Percentiles rank a stretch among this genome's conserved stretches.
phyloP scores from a whole-genome alignment of 2,329 filamentous ascomycete genomes.

The Pyrenochaeta sp. region DNA sequence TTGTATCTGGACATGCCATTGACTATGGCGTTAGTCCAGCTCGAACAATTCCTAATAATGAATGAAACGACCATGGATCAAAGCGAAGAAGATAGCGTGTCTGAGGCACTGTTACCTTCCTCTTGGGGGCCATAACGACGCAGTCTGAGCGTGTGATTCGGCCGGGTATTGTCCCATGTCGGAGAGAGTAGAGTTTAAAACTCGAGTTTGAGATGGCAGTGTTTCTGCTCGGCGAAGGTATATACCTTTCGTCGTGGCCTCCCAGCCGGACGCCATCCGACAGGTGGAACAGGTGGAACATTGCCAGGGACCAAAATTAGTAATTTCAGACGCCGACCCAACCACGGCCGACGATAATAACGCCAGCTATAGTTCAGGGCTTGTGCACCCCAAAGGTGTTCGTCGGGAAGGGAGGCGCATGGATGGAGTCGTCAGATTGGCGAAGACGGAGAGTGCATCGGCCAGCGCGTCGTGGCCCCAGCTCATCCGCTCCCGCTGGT shows the following conservation, averaged over 20 bases:
- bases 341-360: not conserved
- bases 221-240: no score
- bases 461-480: slow-evolving; percentile 6
- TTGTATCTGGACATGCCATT: no score
- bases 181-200: no score
- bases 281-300: not conserved
- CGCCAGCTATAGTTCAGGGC: not conserved
- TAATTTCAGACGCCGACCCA: not conserved
- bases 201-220: no score
- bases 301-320: not conserved
- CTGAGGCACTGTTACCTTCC: no score
- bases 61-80: not conserved
- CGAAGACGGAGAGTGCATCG: slow-evolving; percentile 1
- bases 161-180: no score
- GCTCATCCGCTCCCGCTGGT: not conserved
- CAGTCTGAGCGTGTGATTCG: no score
- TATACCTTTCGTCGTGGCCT: no score
- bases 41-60: no score
- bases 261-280: not conserved
- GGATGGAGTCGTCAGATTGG: slow-evolving; percentile 5
- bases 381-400: not conserved
- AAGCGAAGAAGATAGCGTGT: not conserved
- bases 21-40: no score
- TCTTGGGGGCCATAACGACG: no score
- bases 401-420: not conserved